Evolutionary conservation across 495 filamentous ascomycete species (phyloP).

Genomic region (Umbilicaria muhlenbergii): DNA sequence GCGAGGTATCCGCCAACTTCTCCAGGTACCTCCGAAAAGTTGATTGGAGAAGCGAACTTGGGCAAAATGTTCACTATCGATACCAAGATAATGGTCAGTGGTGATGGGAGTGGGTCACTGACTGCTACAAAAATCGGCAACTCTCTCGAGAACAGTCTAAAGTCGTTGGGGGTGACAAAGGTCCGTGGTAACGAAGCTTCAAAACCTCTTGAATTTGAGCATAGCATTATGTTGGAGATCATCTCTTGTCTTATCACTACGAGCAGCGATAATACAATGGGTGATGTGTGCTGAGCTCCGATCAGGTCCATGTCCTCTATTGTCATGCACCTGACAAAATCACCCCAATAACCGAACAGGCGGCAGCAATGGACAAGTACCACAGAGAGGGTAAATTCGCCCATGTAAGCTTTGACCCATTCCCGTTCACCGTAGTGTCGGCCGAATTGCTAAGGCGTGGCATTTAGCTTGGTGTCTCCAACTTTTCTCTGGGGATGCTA

Average conservation of each 20-base stretch:
- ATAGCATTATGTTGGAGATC: too few relatives aligned
- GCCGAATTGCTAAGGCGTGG: too few relatives aligned
- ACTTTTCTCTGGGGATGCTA: slow-evolving; percentile 19
- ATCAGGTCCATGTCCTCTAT: slow-evolving; percentile 19
- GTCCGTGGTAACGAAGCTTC: too few relatives aligned
- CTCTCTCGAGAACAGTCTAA: slow-evolving; percentile 14
- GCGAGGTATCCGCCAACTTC: slow-evolving; percentile 26
- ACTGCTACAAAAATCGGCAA: slow-evolving; percentile 10
- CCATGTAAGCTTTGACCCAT: slow-evolving; percentile 4
- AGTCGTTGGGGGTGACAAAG: slow-evolving; percentile 8
- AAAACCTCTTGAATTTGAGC: too few relatives aligned
- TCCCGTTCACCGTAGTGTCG: slow-evolving; percentile 9
- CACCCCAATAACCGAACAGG: slow-evolving; percentile 19
- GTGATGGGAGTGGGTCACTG: slow-evolving; percentile 4
- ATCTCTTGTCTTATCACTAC: too few relatives aligned
- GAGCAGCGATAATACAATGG: too few relatives aligned
- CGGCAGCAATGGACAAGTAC: slow-evolving; percentile 17
- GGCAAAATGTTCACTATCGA: slow-evolving; percentile 21
- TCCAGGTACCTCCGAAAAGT: slow-evolving; percentile 22
- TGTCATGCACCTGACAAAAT: slow-evolving; percentile 19
- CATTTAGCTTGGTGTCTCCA: slow-evolving; percentile 19
- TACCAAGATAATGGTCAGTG: slow-evolving; percentile 21
- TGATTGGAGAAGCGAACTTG: slow-evolving; percentile 21
- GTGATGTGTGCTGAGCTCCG: neutral
- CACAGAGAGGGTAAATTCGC: slow-evolving; percentile 13